These are phyloP conservation scores for Sporothrix schenckii DNA, from an alignment of 2,329 filamentous ascomycete species.

Conservation along the genomic window DNA sequence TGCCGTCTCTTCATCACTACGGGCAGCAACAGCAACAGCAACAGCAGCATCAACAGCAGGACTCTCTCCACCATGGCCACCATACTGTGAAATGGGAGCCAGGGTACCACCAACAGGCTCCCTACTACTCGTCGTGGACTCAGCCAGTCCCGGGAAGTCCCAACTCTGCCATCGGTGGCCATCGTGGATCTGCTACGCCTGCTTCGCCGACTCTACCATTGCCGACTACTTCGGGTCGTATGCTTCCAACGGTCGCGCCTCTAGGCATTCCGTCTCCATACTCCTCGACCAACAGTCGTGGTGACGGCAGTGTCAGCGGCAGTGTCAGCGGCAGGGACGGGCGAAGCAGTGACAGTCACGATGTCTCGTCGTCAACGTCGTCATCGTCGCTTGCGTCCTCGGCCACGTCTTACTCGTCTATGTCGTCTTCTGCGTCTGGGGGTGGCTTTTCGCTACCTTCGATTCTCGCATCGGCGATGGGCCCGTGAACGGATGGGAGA, in stretches of 20 bases:
- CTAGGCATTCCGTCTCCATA: constrained; percentile 18
- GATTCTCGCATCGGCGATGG: constrained; percentile 25
- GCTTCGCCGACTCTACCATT: not conserved
- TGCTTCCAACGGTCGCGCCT: constrained; percentile 16
- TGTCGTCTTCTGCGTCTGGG: constrained; percentile 21
- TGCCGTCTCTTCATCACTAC: not conserved
- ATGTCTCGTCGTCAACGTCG: constrained; percentile 28
- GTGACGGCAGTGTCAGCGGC: constrained; percentile 1
- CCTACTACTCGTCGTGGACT: constrained; percentile 9
- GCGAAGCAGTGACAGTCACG: constrained; percentile 16
- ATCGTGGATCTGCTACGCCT: not conserved
- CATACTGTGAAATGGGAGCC: constrained; percentile 19
- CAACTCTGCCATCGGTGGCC: not conserved
- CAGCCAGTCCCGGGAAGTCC: not conserved
- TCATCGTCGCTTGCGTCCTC: constrained; percentile 24
- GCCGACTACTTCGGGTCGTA: constrained; percentile 3
- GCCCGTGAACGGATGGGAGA: not conserved
- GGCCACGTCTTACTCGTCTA: constrained; percentile 26
- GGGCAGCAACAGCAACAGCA: constrained; percentile 17
- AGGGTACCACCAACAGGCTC: constrained; percentile 11
- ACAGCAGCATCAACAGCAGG: not conserved
- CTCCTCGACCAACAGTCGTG: constrained; percentile 5
- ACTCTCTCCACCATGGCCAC: not conserved
- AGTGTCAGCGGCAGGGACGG: constrained; percentile 20
- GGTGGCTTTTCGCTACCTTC: constrained; percentile 30